Percentiles rank a stretch among this genome's conserved stretches.
Evolutionary conservation across 352 stramenopile species (phyloP).

Genomic region (Globisporangium lucens): DNA sequence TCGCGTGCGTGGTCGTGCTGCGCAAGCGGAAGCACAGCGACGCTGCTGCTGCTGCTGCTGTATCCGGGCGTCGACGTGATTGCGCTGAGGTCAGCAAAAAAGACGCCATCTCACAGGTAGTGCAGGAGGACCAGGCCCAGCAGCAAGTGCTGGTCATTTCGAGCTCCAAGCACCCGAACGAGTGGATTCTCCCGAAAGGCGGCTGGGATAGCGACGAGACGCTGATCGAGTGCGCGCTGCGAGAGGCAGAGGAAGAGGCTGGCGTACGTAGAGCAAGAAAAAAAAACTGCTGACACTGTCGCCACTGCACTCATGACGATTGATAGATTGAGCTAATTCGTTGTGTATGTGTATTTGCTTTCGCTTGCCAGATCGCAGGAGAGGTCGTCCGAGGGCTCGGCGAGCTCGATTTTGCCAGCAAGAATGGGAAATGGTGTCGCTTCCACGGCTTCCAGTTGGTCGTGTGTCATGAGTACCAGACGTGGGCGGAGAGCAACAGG

Average conservation of each 20-base stretch:
- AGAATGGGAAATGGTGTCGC: constrained; percentile 43
- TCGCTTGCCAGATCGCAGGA: constrained; percentile 33
- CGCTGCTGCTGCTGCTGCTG: not conserved
- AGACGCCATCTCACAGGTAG: not conserved
- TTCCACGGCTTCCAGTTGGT: constrained; percentile 47
- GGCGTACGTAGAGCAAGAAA: constrained; percentile 45
- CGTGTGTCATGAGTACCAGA: constrained; percentile 35
- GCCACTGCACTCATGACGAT: not conserved
- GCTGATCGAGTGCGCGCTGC: constrained; percentile 84
- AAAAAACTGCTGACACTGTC: not conserved
- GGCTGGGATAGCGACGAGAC: constrained; percentile 95
- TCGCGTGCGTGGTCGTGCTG: constrained; percentile 52
- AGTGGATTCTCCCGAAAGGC: constrained; percentile 97
- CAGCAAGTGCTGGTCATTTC: constrained; percentile 81
- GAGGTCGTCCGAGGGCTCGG: constrained; percentile 39
- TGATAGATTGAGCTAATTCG: not conserved
- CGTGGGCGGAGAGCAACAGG: constrained; percentile 58
- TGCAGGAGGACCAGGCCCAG: not conserved
- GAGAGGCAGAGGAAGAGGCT: constrained; percentile 94
- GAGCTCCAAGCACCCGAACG: constrained; percentile 77
- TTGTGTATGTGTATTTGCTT: not conserved
- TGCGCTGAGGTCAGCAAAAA: not conserved
- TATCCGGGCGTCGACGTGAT: not conserved
- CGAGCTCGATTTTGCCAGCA: constrained; percentile 43
- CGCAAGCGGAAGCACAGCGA: not conserved